Conservation (phyloP, 768 basidiomycete genomes). For the Scleroderma bovista region DNA sequence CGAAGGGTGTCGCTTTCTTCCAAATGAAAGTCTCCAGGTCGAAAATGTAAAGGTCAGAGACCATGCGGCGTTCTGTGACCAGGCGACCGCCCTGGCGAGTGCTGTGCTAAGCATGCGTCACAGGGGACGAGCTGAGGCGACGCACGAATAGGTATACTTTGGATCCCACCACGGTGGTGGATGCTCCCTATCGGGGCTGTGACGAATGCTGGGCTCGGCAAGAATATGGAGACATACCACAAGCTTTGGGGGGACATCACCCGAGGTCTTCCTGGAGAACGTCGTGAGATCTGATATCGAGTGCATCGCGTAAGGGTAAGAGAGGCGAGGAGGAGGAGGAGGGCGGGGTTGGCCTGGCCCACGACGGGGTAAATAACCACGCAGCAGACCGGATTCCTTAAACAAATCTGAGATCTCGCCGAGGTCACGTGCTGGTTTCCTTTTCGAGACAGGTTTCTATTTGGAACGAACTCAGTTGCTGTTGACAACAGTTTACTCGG, state of each 20-base stretch:
- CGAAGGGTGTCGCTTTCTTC: constrained; percentile 57
- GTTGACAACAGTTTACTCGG: background rate
- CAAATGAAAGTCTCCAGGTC: constrained; percentile 79
- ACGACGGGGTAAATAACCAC: constrained; percentile 4
- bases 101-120: background rate
- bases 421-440: background rate
- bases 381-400: background rate
- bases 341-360: constrained; percentile 7
- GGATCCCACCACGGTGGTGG: constrained; percentile 83
- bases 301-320: constrained; percentile 39
- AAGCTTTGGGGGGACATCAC: constrained; percentile 84
- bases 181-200: constrained; percentile 60
- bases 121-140: background rate
- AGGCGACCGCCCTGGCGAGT: constrained; percentile 70
- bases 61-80: constrained; percentile 83
- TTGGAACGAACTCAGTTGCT: background rate
- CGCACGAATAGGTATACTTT: constrained; percentile 88
- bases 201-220: background rate
- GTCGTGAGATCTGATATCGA: constrained; percentile 90
- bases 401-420: constrained; percentile 25
- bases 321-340: constrained; percentile 3
- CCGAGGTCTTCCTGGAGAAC: constrained; percentile 74
- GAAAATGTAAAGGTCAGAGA: constrained; percentile 86
- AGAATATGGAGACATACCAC: constrained; percentile 51
- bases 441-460: background rate